A percentile compares a stretch with the other conserved stretches of the same genome.
phyloP scores from a whole-genome alignment of 192 early-diverging fungal species.

The Gryganskiella cystojenkinii region DNA sequence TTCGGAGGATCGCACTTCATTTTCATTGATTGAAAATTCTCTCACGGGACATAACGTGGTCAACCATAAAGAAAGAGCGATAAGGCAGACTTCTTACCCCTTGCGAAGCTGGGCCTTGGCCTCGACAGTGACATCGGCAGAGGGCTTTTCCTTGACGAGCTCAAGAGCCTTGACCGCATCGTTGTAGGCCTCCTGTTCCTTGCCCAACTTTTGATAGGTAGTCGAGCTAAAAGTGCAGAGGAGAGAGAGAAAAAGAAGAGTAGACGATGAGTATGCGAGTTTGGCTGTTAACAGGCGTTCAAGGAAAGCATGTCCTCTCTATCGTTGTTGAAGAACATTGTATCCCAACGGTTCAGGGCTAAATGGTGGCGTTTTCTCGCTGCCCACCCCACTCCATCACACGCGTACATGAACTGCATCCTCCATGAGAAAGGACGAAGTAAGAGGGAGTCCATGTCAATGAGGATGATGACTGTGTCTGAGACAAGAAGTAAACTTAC shows the following conservation, averaged over 20 bases:
- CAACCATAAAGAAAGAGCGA: background rate
- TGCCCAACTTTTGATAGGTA: constrained; percentile 72
- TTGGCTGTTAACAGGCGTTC: background rate
- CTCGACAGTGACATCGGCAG: constrained; percentile 53
- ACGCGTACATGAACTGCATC: background rate
- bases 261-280: too few species aligned
- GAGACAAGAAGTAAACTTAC: constrained; percentile 26
- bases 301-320: background rate
- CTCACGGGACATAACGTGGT: background rate
- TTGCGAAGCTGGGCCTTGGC: constrained; percentile 77
- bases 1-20: too few species aligned
- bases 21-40: background rate
- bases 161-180: constrained; percentile 74
- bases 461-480: too few species aligned
- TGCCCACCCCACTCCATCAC: background rate
- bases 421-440: too few species aligned
- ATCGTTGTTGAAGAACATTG: too few species aligned
- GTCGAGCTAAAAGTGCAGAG: constrained; percentile 56
- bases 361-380: background rate
- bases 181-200: constrained; percentile 63
- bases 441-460: too few species aligned
- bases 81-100: constrained; percentile 53
- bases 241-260: background rate
- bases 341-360: too few species aligned
- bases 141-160: constrained; percentile 62